Evolutionary conservation across 2,329 filamentous ascomycete genomes (phyloP).

Genomic region (Raffaelea deltoideospora): DNA sequence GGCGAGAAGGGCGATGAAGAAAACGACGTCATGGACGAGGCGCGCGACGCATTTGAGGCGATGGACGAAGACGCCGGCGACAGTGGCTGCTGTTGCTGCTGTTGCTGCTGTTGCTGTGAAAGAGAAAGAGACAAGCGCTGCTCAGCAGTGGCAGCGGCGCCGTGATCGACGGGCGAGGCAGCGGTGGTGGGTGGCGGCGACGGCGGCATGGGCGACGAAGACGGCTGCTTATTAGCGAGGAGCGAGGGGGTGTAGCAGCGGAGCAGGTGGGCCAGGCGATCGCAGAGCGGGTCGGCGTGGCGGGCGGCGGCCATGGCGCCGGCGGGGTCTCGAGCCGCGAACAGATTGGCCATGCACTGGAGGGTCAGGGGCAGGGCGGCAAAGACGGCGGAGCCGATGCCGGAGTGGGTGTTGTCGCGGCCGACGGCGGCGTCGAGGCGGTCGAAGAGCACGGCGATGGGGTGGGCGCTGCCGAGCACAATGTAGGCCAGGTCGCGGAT

Average conservation of each 20-base stretch:
- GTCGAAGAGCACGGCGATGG: slow-evolving; percentile 5
- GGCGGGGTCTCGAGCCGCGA: slow-evolving; percentile 1
- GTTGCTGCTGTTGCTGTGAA: background rate
- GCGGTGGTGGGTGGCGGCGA: background rate
- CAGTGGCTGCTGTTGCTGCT: background rate
- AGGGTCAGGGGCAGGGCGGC: slow-evolving; percentile 3
- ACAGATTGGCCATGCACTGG: slow-evolving; percentile 2
- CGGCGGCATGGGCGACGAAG: background rate
- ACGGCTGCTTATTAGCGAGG: too few relatives aligned
- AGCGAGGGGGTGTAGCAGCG: too few relatives aligned
- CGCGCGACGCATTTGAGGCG: too few relatives aligned
- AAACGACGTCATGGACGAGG: background rate
- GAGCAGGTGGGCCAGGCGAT: slow-evolving; percentile 1
- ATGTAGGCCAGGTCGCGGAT: slow-evolving; percentile 5
- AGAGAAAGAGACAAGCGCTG: background rate
- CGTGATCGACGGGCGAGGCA: background rate
- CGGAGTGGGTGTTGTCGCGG: too few relatives aligned
- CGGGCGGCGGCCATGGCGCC: background rate
- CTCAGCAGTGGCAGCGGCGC: background rate
- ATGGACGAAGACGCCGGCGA: too few relatives aligned
- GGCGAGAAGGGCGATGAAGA: background rate
- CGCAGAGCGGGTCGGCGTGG: background rate
- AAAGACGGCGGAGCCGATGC: too few relatives aligned
- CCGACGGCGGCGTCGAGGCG: slow-evolving; percentile 1
- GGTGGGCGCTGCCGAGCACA: slow-evolving; percentile 6